phyloP scores from a whole-genome alignment of 306 rosid genomes.

The Inga laurina region DNA sequence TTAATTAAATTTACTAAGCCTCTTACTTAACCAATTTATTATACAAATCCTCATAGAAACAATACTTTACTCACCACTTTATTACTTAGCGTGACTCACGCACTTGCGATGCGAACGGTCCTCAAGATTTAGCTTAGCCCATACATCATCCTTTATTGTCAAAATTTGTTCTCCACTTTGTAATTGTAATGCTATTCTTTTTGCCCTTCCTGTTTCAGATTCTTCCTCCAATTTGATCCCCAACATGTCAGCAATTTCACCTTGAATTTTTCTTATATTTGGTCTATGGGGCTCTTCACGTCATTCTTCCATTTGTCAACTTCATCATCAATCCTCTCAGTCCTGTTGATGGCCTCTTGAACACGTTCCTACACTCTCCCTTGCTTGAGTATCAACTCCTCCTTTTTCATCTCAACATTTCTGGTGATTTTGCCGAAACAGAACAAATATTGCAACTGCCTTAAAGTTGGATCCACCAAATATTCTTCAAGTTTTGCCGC shows the following conservation, averaged over 20 bases:
- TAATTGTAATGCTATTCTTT: neutral
- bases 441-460: too few species aligned
- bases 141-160: neutral
- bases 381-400: neutral
- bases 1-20: too few species aligned
- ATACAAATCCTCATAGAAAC: too few species aligned
- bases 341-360: neutral
- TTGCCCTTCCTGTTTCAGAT: neutral
- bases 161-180: neutral
- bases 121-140: neutral
- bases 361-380: neutral
- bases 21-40: too few species aligned
- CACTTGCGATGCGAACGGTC: neutral
- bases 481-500: neutral
- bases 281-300: neutral
- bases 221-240: neutral
- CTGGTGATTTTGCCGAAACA: neutral
- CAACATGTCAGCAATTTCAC: neutral
- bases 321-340: neutral
- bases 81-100: too few species aligned
- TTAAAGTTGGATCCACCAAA: too few species aligned
- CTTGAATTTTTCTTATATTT: neutral
- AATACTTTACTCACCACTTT: too few species aligned
- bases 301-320: conserved; percentile 1
- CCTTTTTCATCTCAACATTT: neutral